Evolutionary conservation across 2,329 filamentous ascomycete genomes (phyloP).

Genomic region (Aspergillus sclerotialis): DNA sequence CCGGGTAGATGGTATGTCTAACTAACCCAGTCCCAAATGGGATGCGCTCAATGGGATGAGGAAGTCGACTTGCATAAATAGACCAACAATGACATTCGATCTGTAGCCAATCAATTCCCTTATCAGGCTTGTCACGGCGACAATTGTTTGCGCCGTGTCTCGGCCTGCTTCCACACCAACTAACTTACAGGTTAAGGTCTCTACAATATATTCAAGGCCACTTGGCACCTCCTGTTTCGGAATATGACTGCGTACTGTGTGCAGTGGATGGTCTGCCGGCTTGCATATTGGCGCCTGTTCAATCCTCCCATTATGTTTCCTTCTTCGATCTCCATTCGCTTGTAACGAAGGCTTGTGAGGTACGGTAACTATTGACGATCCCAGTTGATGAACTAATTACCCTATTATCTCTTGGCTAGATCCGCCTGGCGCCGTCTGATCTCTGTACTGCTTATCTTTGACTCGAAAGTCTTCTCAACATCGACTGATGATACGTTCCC

Average conservation of each 20-base stretch:
- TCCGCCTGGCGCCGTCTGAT: slow-evolving; percentile 55
- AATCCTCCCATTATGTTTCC: background rate
- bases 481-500: slow-evolving; percentile 45
- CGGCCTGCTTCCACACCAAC: background rate
- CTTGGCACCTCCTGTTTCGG: too few species aligned
- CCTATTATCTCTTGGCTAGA: slow-evolving; percentile 22
- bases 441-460: slow-evolving; percentile 87
- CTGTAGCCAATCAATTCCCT: background rate
- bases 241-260: too few species aligned
- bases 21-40: too few species aligned
- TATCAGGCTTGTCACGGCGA: too few species aligned
- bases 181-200: background rate
- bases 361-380: background rate
- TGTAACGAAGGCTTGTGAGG: background rate
- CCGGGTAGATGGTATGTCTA: background rate
- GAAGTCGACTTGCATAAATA: background rate
- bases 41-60: too few species aligned
- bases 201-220: background rate
- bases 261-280: too few species aligned
- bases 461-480: slow-evolving; percentile 56
- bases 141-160: background rate
- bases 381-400: slow-evolving; percentile 2
- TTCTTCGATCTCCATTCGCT: slow-evolving; percentile 3
- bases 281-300: background rate
- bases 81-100: background rate